Conservation (phyloP, 176 grass and related monocot species). For the Rhynchospora breviuscula region DNA sequence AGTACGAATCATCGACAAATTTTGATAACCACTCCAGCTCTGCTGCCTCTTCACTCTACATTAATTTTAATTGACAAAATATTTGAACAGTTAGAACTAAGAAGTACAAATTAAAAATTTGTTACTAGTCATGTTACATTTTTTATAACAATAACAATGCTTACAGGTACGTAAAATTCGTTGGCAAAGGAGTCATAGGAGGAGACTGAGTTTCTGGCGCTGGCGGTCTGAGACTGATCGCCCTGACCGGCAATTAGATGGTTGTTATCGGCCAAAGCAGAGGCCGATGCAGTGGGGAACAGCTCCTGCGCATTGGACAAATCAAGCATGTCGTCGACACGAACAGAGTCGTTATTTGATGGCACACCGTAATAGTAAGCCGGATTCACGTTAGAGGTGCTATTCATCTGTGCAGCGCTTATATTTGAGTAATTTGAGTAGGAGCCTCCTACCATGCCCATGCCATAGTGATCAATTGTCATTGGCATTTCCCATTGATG, state of each 20-base stretch:
- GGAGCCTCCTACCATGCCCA: conserved; percentile 51
- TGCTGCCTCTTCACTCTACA: conserved; percentile 84
- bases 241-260: conserved; percentile 25
- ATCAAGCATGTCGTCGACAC: conserved; percentile 70
- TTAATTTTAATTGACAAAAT: neutral
- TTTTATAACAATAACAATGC: neutral
- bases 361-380: conserved; percentile 57
- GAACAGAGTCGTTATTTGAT: conserved; percentile 47
- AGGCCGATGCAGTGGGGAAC: conserved; percentile 33
- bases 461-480: conserved; percentile 48
- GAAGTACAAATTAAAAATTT: neutral
- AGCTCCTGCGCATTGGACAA: conserved; percentile 69
- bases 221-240: conserved; percentile 30
- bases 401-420: conserved; percentile 24
- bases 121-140: neutral
- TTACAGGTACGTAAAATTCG: conserved; percentile 92
- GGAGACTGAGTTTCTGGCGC: conserved; percentile 25
- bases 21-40: conserved; percentile 99
- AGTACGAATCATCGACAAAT: conserved; percentile 98
- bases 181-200: conserved; percentile 70
- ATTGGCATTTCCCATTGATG: conserved; percentile 75
- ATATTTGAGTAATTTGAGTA: conserved; percentile 32
- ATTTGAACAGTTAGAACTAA: neutral
- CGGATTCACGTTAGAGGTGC: conserved; percentile 16
- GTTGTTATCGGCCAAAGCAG: neutral